Percentiles rank a stretch among this genome's conserved stretches.
Evolutionary conservation across 331 rosid genomes (phyloP).

Genomic region (Phaseolus coccineus): DNA sequence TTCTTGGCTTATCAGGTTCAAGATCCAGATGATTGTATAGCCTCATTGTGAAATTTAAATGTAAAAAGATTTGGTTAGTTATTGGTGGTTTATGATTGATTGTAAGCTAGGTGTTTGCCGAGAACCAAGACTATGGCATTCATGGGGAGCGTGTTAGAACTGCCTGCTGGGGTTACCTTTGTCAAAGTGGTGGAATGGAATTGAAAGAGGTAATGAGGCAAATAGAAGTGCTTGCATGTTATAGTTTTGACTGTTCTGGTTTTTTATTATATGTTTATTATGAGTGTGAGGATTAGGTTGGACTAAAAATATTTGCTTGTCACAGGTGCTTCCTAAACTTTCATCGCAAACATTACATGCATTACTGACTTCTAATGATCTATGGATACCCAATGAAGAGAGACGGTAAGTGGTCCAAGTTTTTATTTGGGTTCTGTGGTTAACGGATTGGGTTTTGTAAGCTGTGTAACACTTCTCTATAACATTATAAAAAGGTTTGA

Average conservation of each 20-base stretch:
- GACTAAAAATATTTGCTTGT: slow-evolving; percentile 39
- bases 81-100: slow-evolving; percentile 39
- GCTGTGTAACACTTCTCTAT: slow-evolving; percentile 40
- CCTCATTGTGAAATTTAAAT: slow-evolving; percentile 41
- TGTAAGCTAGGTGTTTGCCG: slow-evolving; percentile 81
- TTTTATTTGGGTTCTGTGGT: slow-evolving; percentile 43
- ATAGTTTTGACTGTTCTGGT: slow-evolving; percentile 37
- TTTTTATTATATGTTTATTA: slow-evolving; percentile 36
- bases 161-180: slow-evolving; percentile 99
- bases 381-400: slow-evolving; percentile 94
- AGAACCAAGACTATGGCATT: slow-evolving; percentile 93
- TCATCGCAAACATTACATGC: slow-evolving; percentile 89
- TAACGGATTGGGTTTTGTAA: slow-evolving; percentile 41
- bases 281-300: slow-evolving; percentile 15
- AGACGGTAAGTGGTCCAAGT: slow-evolving; percentile 65
- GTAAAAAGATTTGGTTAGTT: slow-evolving; percentile 29
- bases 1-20: slow-evolving; percentile 95
- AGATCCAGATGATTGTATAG: slow-evolving; percentile 43
- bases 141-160: slow-evolving; percentile 95
- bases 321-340: slow-evolving; percentile 93
- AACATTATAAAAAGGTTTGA: slow-evolving; percentile 68
- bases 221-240: slow-evolving; percentile 44
- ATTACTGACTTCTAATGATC: slow-evolving; percentile 81
- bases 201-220: slow-evolving; percentile 84
- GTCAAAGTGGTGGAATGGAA: slow-evolving; percentile 98